Evolutionary conservation across 2,329 filamentous ascomycete species (phyloP), one percentile per base, ranked within the genome.

Genomic region (Claviceps paspali): DNA sequence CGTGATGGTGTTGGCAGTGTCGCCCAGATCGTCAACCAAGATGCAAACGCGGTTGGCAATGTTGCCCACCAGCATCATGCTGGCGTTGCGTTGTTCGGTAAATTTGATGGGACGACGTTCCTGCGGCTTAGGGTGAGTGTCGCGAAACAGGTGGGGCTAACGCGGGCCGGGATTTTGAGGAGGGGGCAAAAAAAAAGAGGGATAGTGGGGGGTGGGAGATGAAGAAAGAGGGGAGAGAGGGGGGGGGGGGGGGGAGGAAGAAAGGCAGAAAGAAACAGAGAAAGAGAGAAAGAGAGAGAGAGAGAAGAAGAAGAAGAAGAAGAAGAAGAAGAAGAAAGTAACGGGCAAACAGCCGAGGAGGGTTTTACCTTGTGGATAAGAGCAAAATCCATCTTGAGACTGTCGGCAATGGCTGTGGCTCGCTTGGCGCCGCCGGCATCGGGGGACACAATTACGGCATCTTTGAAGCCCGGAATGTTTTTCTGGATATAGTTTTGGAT

Each of bases 1-100:
- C 0, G 88, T 96, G 49, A 96, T 94, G 27, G 91, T 98, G 62
- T 96, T 96, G 39, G 82, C 91, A 1, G 91, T 98, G 57, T 98
- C 91, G 15, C 83, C 83, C 50, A 98, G 67, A 57, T 98, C 91
- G 57, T 98, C 91, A 45, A 98, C 76, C 42, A 98, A 68, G 50
- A 98, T 94, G 47, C 85, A 83, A 36, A 82, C 80, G 46, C 82
- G 79, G 48, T 82, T 76, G 38, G 71, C 68, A 38, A 95, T 84
- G 53, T 92, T 77, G 44, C 87, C 87, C 28, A 95, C 87, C 29
- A 95, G 69, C 81, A 94, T 91, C 83, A 95, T 93, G 42, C 84
- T 88, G 31, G 82, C 85, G 51, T 94, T 91, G 59, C 92, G 84
- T 35, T 83, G 79, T 56, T 93, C 84, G 40, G 73, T 83, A 56